A percentile compares a stretch with the other conserved stretches of the same genome.
These are phyloP conservation scores for Phyllosticta capitalensis DNA, from an alignment of 2,329 filamentous ascomycete species.

Conservation along the genomic window DNA sequence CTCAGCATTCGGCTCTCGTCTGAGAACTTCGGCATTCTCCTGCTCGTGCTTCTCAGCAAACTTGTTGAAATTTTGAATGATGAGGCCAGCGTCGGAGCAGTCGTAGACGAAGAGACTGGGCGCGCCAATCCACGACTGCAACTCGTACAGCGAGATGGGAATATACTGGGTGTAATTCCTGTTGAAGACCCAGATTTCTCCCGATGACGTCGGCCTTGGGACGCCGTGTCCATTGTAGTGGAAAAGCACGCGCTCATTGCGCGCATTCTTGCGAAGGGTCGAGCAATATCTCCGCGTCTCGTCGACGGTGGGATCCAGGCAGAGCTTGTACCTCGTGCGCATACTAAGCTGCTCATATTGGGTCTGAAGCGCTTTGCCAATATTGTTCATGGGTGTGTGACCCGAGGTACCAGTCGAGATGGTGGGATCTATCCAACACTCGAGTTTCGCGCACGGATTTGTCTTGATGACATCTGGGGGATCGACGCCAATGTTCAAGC, in stretches of 20 bases:
- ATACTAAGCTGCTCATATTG: conserved; percentile 96
- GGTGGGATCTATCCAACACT: conserved; percentile 94
- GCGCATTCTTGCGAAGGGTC: conserved; percentile 80
- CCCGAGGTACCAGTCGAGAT: conserved; percentile 59
- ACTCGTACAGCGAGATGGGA: conserved; percentile 85
- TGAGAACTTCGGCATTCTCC: conserved; percentile 68
- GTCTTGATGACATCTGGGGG: conserved; percentile 96
- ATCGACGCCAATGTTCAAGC: conserved; percentile 94
- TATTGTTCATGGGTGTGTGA: conserved; percentile 80
- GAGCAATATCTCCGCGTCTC: conserved; percentile 96
- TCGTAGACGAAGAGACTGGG: conserved; percentile 97
- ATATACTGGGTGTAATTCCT: conserved; percentile 99
- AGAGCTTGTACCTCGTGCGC: conserved; percentile 94
- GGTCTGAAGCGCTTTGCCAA: conserved; percentile 88
- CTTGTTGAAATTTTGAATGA: conserved; percentile 86
- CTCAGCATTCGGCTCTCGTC: conserved; percentile 61
- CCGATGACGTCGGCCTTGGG: conserved; percentile 86
- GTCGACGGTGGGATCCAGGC: conserved; percentile 90
- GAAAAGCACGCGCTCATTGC: conserved; percentile 91
- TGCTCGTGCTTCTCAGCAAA: conserved; percentile 92
- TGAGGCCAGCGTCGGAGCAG: conserved; percentile 92
- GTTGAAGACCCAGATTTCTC: conserved; percentile 99
- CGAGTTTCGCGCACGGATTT: conserved; percentile 81
- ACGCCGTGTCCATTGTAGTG: conserved; percentile 99
- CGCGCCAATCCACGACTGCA: conserved; percentile 91